Conservation (phyloP, 2,329 filamentous ascomycete genomes). For the Colletotrichum euphorbiae region DNA sequence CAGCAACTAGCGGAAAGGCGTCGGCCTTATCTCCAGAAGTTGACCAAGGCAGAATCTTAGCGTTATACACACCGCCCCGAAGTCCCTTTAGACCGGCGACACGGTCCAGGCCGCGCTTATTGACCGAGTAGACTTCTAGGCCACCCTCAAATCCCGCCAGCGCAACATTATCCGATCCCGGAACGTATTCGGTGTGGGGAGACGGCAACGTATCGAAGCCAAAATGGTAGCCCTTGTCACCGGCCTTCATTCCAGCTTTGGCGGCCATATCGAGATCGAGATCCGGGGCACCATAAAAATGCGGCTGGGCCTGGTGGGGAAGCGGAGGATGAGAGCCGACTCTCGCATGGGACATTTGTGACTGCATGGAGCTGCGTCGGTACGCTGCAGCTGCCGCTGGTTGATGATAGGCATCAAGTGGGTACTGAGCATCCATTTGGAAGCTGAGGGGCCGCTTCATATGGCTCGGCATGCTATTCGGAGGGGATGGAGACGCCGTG, state of each 20-base stretch:
- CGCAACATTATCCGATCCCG: slow-evolving; percentile 71
- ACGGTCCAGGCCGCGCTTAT: slow-evolving; percentile 77
- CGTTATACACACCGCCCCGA: slow-evolving; percentile 81
- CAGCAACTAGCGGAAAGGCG: slow-evolving; percentile 78
- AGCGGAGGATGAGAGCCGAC: slow-evolving; percentile 69
- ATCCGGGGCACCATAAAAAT: slow-evolving; percentile 82
- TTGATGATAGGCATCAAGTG: slow-evolving; percentile 54
- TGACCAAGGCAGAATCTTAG: slow-evolving; percentile 83
- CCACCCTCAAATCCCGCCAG: slow-evolving; percentile 85
- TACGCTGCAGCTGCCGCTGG: slow-evolving; percentile 49
- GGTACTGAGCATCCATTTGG: slow-evolving; percentile 62
- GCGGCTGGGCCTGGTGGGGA: slow-evolving; percentile 79
- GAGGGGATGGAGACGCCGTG: slow-evolving; percentile 55
- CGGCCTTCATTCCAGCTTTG: slow-evolving; percentile 68
- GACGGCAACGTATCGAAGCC: slow-evolving; percentile 79
- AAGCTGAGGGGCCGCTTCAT: slow-evolving; percentile 55
- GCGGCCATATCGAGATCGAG: slow-evolving; percentile 75
- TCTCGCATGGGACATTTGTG: slow-evolving; percentile 61
- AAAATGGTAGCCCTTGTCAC: slow-evolving; percentile 80
- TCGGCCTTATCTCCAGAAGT: slow-evolving; percentile 63
- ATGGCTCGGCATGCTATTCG: slow-evolving; percentile 42
- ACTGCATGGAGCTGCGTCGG: slow-evolving; percentile 63
- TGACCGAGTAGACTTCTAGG: slow-evolving; percentile 79
- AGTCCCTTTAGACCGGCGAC: slow-evolving; percentile 80
- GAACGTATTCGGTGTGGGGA: slow-evolving; percentile 45